Evolutionary conservation across 2,329 filamentous ascomycete genomes (phyloP).

Genomic region (Endothia cerciana): DNA sequence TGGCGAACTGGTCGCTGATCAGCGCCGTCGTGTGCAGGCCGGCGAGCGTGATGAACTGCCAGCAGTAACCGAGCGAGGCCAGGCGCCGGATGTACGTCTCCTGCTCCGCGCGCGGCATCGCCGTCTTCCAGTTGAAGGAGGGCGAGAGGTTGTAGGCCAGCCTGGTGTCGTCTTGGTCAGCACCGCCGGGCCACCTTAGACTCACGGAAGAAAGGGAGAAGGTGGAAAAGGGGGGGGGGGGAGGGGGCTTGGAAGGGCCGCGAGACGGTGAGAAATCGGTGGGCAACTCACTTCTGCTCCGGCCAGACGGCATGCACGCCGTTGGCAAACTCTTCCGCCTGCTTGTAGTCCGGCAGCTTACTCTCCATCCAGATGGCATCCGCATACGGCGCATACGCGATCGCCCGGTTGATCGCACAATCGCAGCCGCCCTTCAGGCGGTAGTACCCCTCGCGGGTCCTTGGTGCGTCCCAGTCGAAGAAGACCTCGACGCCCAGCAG

Average conservation of each 20-base stretch:
- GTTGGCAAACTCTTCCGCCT: constrained; percentile 90
- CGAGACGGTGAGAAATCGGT: background rate
- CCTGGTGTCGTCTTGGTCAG: constrained; percentile 46
- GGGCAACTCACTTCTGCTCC: constrained; percentile 81
- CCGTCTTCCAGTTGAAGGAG: constrained; percentile 99
- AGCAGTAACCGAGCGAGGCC: constrained; percentile 89
- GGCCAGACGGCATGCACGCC: constrained; percentile 95
- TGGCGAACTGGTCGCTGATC: constrained; percentile 86
- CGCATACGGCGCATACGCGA: constrained; percentile 90
- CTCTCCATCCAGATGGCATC: constrained; percentile 99
- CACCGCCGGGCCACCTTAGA: too few species aligned
- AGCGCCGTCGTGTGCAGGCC: constrained; percentile 95
- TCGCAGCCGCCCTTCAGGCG: constrained; percentile 88
- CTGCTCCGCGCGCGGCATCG: constrained; percentile 89
- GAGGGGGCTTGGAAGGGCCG: constrained; percentile 7
- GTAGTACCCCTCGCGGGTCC: constrained; percentile 95
- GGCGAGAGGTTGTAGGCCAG: constrained; percentile 98
- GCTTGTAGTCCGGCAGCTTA: constrained; percentile 88
- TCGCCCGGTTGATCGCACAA: constrained; percentile 86
- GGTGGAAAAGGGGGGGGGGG: background rate
- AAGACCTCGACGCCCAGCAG: constrained; percentile 80
- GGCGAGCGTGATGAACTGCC: constrained; percentile 99
- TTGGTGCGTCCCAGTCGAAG: constrained; percentile 94
- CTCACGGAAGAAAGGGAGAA: background rate
- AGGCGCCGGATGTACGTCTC: constrained; percentile 96